Evolutionary conservation across 148 eudicot genomes (phyloP), one percentile per base, ranked within the genome.

Genomic region (Hydrangea macrophylla): DNA sequence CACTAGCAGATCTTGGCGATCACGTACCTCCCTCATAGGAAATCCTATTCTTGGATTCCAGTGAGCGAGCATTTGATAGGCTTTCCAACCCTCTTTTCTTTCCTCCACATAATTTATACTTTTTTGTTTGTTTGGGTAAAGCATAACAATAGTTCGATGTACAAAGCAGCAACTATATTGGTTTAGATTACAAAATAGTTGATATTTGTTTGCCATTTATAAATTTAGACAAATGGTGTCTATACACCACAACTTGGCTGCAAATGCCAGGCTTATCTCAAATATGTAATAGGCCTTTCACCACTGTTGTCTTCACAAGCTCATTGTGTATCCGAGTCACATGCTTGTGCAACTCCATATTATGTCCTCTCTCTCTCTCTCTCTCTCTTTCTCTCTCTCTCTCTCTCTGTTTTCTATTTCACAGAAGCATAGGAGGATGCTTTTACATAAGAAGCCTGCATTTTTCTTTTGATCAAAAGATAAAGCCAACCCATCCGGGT

Each of bases 231-330:
- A 27, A 64, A 64, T 64, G 40, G 13, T 27, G 48, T 11, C n/a
- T n/a, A n/a, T n/a, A 27, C 28, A 48, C 68, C 68, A 64, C 2
- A 64, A 45, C 26, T 28, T 30, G 68, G 57, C 68, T 30, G 27
- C 39, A 48, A 48, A n/a, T 48, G 39, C 56, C 56, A 2, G 40
- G 40, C 20, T 23, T 10, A 24, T 55, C n/a, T 45, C 54, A 20
- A 54, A 64, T 45, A 15, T 42, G 26, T 13, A 28, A 26, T n/a
- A 42, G 48, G n/a, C 23, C 55, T 44, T 30, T 27, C 27, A 36
- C 12, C 17, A 17, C 35, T n/a, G 51, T 28, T 4, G 31, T 27
- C 50, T 27, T 22, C 15, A 22, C 55, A 31, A 44, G 30, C 45
- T 25, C 60, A n/a, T 7, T 5, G 22, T 13, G 20, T 57, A 3